These are phyloP conservation scores for Lipomyces spencermartinsiae DNA, from an alignment of 805 yeast genomes.

Conservation along the genomic window DNA sequence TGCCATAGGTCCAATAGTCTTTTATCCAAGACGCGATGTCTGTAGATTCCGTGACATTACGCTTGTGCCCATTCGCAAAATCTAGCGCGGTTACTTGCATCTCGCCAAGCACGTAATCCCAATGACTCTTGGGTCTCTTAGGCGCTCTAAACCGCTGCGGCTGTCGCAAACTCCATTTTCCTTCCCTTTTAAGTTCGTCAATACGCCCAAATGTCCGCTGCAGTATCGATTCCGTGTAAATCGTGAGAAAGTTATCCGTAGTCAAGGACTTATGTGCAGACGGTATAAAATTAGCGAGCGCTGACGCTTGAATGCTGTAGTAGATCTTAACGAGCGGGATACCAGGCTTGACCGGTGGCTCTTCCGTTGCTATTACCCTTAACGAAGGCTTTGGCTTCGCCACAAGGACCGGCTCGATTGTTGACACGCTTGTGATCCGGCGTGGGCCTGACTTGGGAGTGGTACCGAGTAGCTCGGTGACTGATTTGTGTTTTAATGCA, in stretches of 20 bases:
- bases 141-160: conserved; percentile 78
- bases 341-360: conserved; percentile 42
- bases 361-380: conserved; percentile 44
- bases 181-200: conserved; percentile 85
- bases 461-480: conserved; percentile 39
- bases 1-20: conserved; percentile 82
- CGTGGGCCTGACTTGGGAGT: conserved; percentile 20
- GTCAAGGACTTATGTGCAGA: conserved; percentile 85
- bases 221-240: conserved; percentile 86
- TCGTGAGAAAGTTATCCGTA: conserved; percentile 83
- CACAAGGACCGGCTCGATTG: conserved; percentile 18
- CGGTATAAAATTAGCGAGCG: conserved; percentile 78
- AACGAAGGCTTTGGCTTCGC: conserved; percentile 14
- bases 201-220: conserved; percentile 88
- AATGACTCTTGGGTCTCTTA: conserved; percentile 57
- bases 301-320: conserved; percentile 86
- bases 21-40: conserved; percentile 72
- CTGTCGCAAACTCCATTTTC: conserved; percentile 91
- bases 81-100: conserved; percentile 85
- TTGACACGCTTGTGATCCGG: conserved; percentile 12
- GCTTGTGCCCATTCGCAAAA: conserved; percentile 70
- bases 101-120: conserved; percentile 78
- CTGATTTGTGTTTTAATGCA: conserved; percentile 38
- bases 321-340: conserved; percentile 78
- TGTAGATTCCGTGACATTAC: conserved; percentile 72